Evolutionary conservation across 805 yeast genomes (phyloP), one percentile per base, ranked within the genome.

Genomic region (Candida nanaspora): DNA sequence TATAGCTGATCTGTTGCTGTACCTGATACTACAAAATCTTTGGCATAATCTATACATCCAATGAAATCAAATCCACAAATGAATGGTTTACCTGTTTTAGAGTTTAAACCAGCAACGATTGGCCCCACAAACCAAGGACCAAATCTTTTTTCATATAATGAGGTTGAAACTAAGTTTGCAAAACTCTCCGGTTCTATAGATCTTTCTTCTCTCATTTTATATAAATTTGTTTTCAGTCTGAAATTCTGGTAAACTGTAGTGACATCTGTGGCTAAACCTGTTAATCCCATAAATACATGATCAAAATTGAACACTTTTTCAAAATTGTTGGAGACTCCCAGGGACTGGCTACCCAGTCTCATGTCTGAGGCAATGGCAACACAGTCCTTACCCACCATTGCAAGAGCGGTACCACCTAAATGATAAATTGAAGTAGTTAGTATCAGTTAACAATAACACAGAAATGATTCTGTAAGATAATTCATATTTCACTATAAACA

Each of bases 111-210:
- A 6, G 97, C 98, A 34, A 93, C 97, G 33, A 93, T 76, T 6
- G 99, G 98, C 1, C 97, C 95, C 25, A 88, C 86, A 56, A 93
- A 93, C 71, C 87, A 93, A 10, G 98, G 98, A 2, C 98, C 98
- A 59, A 84, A 83, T 66, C 99, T 76, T 57, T 77, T 82, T 62
- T 87, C 94, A 62, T 91, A 93, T 47, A 93, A 73, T 20, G 96
- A 79, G 15, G 95, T 76, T 21, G 95, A 84, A 13, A 93, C 95
- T 51, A 93, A 74, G 60, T 91, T 86, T 38, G 98, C 96, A 63
- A 93, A 84, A 1, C 93, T 83, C 53, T 82, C 81, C 8, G 99
- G 99, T 63, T 93, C 97, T 52, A 93, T 86, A 28, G 76, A 68
- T 52, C 97, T 77, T 61, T 89, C 97, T 61, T 93, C 98, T 53